Evolutionary conservation across 1,139 yeast genomes (phyloP), one percentile per base, ranked within the genome.

Genomic region (Candida gigantensis): DNA sequence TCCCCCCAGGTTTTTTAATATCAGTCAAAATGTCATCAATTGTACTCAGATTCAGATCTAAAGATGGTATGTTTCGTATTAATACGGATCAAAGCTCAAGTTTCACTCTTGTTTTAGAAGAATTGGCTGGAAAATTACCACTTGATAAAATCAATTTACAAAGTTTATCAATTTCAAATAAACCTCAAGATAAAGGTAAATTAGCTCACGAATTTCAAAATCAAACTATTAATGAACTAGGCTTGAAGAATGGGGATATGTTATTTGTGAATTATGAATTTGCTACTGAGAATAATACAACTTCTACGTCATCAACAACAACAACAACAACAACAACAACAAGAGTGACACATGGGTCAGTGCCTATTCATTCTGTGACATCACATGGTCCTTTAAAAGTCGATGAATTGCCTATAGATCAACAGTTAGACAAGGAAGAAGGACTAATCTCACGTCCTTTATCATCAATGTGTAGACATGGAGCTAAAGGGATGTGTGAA

Each of bases 401-500:
- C 5, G 45, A 54, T 7, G 81, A 81, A 52, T 60, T 81, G 27
- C 67, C 77, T 0, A 72, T 90, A 1, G 98, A 94, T 57, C 76
- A 75, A 39, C 57, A 57, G n/a, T 67, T 90, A 28, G 94, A 84
- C 36, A 70, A 68, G 32, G 72, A 76, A 36, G 77, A 78, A 31
- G 99, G 98, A 1, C 66, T 84, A 41, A 88, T 94, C 42, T 62
- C 72, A 26, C 74, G 98, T 25, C 62, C 69, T 21, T 74, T 69
- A 44, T 78, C 88, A 5, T 57, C 62, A 4, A 68, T 89, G 52
- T 92, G 98, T 58, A 78, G 83, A 40, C 98, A 94, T 57, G 88
- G 94, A 3, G 90, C 82, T 25, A 84, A 84, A 50, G 98, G 97
- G 3, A 92, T 92, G 98, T 92, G 98, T 61, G 98, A 92, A 52